Evolutionary conservation across 345 rosid species (phyloP).

Genomic region (Eucalyptus tenuipes): DNA sequence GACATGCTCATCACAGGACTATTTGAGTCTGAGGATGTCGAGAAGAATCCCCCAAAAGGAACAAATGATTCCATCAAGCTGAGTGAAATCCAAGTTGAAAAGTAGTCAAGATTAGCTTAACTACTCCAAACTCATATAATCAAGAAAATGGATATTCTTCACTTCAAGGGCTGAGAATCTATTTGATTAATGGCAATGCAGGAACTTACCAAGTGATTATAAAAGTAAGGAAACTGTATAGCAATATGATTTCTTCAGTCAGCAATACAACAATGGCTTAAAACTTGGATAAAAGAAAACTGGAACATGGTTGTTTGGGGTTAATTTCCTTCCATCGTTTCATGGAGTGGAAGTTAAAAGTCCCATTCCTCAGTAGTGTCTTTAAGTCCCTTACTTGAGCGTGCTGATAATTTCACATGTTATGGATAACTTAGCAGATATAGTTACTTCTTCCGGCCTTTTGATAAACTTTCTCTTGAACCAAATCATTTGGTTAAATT

Average conservation of each 20-base stretch:
- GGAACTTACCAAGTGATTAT: neutral
- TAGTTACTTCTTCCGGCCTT: neutral
- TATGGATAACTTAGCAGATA: neutral
- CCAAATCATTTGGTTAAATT: neutral
- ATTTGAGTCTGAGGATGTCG: slow-evolving; percentile 45
- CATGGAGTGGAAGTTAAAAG: neutral
- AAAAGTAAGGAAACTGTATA: neutral
- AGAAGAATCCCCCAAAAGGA: slow-evolving; percentile 85
- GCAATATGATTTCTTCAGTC: neutral
- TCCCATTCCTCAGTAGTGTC: neutral
- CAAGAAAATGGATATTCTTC: neutral
- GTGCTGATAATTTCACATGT: neutral
- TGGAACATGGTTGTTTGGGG: neutral
- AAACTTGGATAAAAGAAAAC: neutral
- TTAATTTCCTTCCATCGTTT: neutral
- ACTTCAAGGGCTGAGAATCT: neutral
- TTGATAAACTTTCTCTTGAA: neutral
- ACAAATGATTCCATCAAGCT: slow-evolving; percentile 95
- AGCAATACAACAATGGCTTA: neutral
- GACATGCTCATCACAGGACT: slow-evolving; percentile 20
- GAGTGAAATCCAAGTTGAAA: neutral
- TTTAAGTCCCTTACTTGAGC: neutral
- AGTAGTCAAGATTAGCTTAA: neutral
- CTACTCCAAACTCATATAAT: neutral
- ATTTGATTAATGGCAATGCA: neutral